A percentile compares a stretch with the other conserved stretches of the same genome.
phyloP scores from a whole-genome alignment of 495 filamentous ascomycete species.

The Trypethelium eluteriae region DNA sequence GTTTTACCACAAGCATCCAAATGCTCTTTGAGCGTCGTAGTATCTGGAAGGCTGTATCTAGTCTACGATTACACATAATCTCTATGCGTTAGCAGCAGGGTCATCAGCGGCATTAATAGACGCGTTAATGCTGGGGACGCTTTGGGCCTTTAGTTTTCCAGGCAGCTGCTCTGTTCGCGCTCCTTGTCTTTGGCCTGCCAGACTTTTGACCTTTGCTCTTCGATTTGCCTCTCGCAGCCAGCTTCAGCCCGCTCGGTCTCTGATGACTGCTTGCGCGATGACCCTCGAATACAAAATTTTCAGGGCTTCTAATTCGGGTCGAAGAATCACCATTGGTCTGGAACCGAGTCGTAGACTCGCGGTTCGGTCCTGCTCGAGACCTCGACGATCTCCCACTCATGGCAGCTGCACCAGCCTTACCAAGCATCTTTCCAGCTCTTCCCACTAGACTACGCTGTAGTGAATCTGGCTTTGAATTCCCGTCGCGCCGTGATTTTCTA shows the following conservation, averaged over 20 bases:
- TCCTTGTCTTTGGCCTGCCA: slow-evolving; percentile 39
- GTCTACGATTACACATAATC: background rate
- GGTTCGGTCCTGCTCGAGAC: slow-evolving; percentile 17
- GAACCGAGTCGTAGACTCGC: background rate
- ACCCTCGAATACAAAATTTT: slow-evolving; percentile 82
- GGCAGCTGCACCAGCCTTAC: slow-evolving; percentile 64
- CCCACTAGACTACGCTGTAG: slow-evolving; percentile 64
- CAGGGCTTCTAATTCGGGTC: slow-evolving; percentile 45
- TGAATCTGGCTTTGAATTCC: slow-evolving; percentile 35
- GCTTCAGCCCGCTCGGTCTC: slow-evolving; percentile 45
- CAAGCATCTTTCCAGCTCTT: slow-evolving; percentile 74
- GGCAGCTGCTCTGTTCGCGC: slow-evolving; percentile 37
- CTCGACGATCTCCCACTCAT: slow-evolving; percentile 38
- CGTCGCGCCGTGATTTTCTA: slow-evolving; percentile 25
- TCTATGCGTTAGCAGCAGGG: background rate
- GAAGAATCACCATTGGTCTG: slow-evolving; percentile 27
- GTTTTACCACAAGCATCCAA: too few relatives aligned
- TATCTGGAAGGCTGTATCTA: background rate
- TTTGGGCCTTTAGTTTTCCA: slow-evolving; percentile 41
- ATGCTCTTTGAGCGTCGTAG: too few relatives aligned
- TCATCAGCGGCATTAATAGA: background rate
- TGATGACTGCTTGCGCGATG: slow-evolving; percentile 65
- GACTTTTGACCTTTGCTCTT: slow-evolving; percentile 54
- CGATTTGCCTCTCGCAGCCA: slow-evolving; percentile 49
- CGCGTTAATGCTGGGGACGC: background rate